A percentile compares a stretch with the other conserved stretches of the same genome.
phyloP scores from a whole-genome alignment of 306 rosid genomes.

The Macrotyloma uniflorum region DNA sequence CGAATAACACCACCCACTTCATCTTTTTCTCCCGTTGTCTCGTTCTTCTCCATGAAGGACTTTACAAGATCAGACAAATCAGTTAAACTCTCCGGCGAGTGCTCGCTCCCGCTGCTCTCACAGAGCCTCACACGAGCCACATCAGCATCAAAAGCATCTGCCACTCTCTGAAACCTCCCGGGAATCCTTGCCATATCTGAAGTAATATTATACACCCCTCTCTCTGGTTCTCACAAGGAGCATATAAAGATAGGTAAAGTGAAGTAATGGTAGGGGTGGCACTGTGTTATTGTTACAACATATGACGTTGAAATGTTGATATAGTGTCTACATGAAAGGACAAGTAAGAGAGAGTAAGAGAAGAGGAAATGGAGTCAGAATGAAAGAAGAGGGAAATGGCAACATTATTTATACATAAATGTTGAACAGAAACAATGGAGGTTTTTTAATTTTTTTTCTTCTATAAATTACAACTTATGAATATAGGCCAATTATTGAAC shows the following conservation, averaged over 20 bases:
- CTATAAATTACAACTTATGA: neutral
- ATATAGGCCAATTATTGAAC: constrained; percentile 45
- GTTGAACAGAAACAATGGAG: neutral
- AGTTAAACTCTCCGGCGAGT: constrained; percentile 60
- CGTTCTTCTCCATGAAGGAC: constrained; percentile 73
- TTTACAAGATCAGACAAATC: constrained; percentile 76
- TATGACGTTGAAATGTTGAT: constrained; percentile 43
- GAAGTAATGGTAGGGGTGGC: neutral
- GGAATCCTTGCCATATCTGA: constrained; percentile 44
- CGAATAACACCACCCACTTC: neutral
- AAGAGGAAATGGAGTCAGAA: neutral
- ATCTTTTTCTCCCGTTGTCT: neutral
- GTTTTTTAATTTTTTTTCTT: neutral
- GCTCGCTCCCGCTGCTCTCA: constrained; percentile 91
- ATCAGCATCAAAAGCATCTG: constrained; percentile 68
- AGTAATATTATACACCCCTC: neutral
- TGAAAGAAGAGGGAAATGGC: constrained; percentile 18
- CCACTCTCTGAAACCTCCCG: constrained; percentile 63
- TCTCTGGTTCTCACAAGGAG: neutral
- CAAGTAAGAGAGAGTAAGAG: neutral
- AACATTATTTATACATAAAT: constrained; percentile 46
- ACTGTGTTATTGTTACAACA: neutral
- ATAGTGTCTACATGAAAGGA: constrained; percentile 44
- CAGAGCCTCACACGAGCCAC: constrained; percentile 54
- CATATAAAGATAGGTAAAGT: neutral